phyloP scores from a whole-genome alignment of 2,329 filamentous ascomycete species.

The Thelonectria discophora region DNA sequence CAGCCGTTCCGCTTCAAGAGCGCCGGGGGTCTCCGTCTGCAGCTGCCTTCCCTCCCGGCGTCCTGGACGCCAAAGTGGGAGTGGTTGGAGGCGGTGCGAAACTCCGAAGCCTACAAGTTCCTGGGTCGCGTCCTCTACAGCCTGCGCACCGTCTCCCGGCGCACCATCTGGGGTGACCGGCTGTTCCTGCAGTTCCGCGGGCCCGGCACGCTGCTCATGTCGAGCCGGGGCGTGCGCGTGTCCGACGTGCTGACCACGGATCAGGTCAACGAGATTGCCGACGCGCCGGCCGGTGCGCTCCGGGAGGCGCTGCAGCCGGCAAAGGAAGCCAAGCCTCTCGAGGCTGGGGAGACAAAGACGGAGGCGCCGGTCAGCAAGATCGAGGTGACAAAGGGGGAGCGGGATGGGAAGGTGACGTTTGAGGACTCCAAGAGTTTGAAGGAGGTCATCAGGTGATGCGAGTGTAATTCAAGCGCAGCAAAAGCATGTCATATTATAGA shows the following conservation, averaged over 20 bases:
- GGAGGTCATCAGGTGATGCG: constrained; percentile 58
- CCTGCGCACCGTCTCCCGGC: constrained; percentile 78
- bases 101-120: constrained; percentile 76
- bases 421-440: constrained; percentile 67
- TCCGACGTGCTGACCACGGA: constrained; percentile 79
- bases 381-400: constrained; percentile 64
- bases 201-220: constrained; percentile 85
- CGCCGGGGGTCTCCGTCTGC: constrained; percentile 74
- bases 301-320: constrained; percentile 64
- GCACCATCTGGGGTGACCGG: constrained; percentile 92
- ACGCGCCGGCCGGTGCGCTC: constrained; percentile 77
- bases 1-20: constrained; percentile 86
- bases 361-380: constrained; percentile 50
- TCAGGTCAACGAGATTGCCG: constrained; percentile 91
- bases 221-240: constrained; percentile 82
- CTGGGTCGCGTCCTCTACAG: constrained; percentile 71
- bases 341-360: constrained; percentile 25
- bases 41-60: constrained; percentile 73
- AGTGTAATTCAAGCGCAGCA: background rate
- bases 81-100: constrained; percentile 77
- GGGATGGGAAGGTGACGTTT: constrained; percentile 73
- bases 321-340: constrained; percentile 45
- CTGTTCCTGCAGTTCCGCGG: constrained; percentile 91
- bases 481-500: constrained; percentile 16
- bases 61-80: constrained; percentile 73